A percentile compares a stretch with the other conserved stretches of the same genome.
Conservation (phyloP, 257 asterid species). For the Gentiana straminea region DNA sequence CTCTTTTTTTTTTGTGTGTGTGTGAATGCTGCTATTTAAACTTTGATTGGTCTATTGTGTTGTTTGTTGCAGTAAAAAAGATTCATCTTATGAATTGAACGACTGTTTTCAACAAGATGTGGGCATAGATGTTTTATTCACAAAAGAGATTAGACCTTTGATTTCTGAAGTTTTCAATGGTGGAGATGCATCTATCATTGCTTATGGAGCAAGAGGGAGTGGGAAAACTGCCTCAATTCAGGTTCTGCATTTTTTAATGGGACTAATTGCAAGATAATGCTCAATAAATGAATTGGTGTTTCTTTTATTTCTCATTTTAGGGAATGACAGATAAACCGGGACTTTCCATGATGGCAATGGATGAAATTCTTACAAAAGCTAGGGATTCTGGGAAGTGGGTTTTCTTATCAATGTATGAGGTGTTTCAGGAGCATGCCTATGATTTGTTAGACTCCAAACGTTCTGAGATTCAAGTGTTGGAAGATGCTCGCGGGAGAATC, state of each 20-base stretch:
- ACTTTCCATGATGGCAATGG: constrained; percentile 51
- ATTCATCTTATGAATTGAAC: constrained; percentile 46
- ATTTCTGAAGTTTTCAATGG: constrained; percentile 41
- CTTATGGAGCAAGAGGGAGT: constrained; percentile 82
- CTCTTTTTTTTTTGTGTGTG: not conserved
- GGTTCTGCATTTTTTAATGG: constrained; percentile 22
- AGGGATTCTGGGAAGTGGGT: constrained; percentile 32
- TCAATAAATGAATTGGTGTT: not conserved
- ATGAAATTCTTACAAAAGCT: constrained; percentile 50
- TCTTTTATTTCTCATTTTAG: constrained; percentile 16
- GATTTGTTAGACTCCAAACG: constrained; percentile 56
- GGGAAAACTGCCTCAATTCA: constrained; percentile 65
- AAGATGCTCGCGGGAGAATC: constrained; percentile 55
- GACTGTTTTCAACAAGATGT: constrained; percentile 51
- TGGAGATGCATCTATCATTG: constrained; percentile 54
- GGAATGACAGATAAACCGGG: constrained; percentile 64
- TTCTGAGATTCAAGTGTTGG: constrained; percentile 51
- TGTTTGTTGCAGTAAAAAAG: constrained; percentile 33
- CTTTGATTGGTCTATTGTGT: not conserved
- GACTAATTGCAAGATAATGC: not conserved
- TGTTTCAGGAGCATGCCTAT: constrained; percentile 48
- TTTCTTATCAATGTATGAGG: constrained; percentile 52
- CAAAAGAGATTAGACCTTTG: constrained; percentile 59
- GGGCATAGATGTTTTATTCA: constrained; percentile 28
- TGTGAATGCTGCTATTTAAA: not conserved